Evolutionary conservation across 108 stramenopile genomes (phyloP).

Genomic region (Chaetoceros tenuissimus): DNA sequence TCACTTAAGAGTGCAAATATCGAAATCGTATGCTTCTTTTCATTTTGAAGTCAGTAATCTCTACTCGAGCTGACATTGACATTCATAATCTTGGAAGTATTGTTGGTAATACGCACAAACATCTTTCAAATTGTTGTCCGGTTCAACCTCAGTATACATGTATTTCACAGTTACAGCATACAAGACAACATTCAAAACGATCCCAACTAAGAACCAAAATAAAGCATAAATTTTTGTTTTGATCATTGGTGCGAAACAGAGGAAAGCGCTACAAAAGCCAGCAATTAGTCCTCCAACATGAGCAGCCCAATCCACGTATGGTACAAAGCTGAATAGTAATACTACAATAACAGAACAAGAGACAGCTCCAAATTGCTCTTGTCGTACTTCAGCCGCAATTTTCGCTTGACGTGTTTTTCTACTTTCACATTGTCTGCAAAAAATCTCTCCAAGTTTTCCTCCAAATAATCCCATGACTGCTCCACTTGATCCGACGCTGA

Average conservation of each 20-base stretch:
- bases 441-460: constrained; percentile 68
- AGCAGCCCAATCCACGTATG: constrained; percentile 74
- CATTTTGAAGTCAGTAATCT: too few relatives aligned
- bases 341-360: constrained; percentile 59
- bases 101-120: constrained; percentile 79
- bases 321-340: constrained; percentile 43
- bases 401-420: constrained; percentile 35
- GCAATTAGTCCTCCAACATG: constrained; percentile 70
- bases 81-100: constrained; percentile 72
- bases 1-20: too few relatives aligned
- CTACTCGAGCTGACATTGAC: constrained; percentile 46
- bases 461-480: constrained; percentile 84
- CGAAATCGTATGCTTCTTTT: too few relatives aligned
- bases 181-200: constrained; percentile 28
- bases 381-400: constrained; percentile 49
- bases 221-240: constrained; percentile 26
- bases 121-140: constrained; percentile 56
- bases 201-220: constrained; percentile 53
- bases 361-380: constrained; percentile 56
- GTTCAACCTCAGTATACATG: constrained; percentile 55
- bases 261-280: constrained; percentile 55
- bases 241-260: constrained; percentile 46
- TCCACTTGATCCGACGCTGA: constrained; percentile 71
- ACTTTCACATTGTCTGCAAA: constrained; percentile 48
- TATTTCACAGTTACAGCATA: constrained; percentile 30